Base-by-base conservation (phyloP, 2,329 filamentous ascomycete species). In the Fusarium ambrosium region DNA sequence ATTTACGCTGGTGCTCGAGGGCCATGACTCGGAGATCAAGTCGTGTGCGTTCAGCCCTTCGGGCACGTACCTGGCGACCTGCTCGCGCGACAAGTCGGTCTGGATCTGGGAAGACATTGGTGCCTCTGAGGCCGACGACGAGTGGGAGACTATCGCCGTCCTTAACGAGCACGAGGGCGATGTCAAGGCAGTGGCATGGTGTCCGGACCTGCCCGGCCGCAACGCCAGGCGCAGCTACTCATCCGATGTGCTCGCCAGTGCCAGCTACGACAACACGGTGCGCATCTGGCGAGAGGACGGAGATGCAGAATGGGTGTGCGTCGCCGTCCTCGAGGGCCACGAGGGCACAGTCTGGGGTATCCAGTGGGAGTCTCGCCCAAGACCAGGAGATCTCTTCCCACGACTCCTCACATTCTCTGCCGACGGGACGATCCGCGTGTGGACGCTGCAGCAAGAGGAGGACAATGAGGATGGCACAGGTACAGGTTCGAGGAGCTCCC, bases 101-200 rank as follows among this genome's bases (percentile, higher is more conserved):
- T 99, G 97, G 97, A 94, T 99, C 78, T 99, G 97, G 97, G 97
- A 99, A 84, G 97, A 98, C 82, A 90, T 98, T 64, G 90, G 90
- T 43, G 84, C 85, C 10, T 85, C 86, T 65, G 92, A 94, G 76
- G 93, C 92, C 18, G 95, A 97, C 65, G 96, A 98, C 82, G 97
- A 98, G 81, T 98, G 95, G 86, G 97, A 99, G 87, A 98, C 97
- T 2, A 92, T 98, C 18, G 97, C 96, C 0, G 96, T 98, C 63
- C 88, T 98, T 79, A 95, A 94, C 83, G 97, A 98, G 84, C 97
- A 99, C 82, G 93, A 95, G 56, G 95, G 94, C 24, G 97, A 99
- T 84, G 95, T 99, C 76, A 99, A 99, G 83, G 94, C 92, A 74
- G 94, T 99, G 2, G 91, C 92, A 4, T 99, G 97, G 97, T 95